These are phyloP conservation scores for Globisporangium recalcitrans DNA, from an alignment of 352 stramenopile species.

Conservation along the genomic window DNA sequence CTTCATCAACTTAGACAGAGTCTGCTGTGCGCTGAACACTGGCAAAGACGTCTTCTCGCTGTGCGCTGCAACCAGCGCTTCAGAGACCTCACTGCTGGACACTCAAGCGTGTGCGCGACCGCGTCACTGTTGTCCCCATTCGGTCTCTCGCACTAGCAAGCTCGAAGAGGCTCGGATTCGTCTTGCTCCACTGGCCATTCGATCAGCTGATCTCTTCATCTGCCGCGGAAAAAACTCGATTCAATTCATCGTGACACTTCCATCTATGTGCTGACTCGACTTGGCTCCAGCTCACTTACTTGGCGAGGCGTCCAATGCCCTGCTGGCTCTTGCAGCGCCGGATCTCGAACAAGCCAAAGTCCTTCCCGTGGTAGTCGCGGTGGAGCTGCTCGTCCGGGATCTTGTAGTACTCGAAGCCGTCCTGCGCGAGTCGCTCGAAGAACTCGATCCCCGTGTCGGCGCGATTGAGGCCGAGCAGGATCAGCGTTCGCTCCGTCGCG, in stretches of 20 bases:
- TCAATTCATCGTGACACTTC: background rate
- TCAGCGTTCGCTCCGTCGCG: slow-evolving; percentile 34
- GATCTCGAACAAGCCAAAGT: slow-evolving; percentile 82
- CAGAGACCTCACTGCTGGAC: background rate
- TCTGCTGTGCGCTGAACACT: background rate
- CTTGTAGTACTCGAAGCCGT: slow-evolving; percentile 84
- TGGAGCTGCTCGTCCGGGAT: slow-evolving; percentile 56
- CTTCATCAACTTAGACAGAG: background rate
- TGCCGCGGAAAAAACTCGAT: no score
- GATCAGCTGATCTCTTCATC: no score
- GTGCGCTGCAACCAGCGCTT: background rate
- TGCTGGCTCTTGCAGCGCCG: slow-evolving; percentile 1
- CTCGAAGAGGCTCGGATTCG: no score
- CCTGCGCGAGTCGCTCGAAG: slow-evolving; percentile 59
- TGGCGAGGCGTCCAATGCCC: background rate
- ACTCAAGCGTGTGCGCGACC: background rate
- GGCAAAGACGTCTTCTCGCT: background rate
- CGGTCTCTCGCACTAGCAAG: no score
- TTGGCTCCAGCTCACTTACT: background rate
- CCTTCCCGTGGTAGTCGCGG: slow-evolving; percentile 53
- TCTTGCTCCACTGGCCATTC: no score
- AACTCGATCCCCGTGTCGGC: slow-evolving; percentile 58
- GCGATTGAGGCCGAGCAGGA: slow-evolving; percentile 74
- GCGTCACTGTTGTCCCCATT: no score
- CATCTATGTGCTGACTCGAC: background rate